phyloP scores from a whole-genome alignment of 345 rosid genomes.

The Angophora floribunda region DNA sequence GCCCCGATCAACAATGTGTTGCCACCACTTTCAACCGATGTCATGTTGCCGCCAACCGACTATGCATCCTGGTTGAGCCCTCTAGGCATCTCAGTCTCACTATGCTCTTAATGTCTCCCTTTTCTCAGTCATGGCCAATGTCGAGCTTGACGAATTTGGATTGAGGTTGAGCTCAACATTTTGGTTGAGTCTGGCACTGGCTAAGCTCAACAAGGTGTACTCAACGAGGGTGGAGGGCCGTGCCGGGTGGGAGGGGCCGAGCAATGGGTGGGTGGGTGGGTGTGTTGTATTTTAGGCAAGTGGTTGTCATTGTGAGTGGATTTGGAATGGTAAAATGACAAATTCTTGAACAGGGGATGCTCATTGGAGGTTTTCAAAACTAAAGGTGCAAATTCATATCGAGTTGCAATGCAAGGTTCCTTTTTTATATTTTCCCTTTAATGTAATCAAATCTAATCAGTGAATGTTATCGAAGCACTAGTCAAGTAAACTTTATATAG shows the following conservation, averaged over 20 bases:
- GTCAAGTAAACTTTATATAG: background rate
- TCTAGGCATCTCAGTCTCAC: accelerated
- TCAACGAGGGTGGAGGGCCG: background rate
- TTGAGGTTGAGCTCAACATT: background rate
- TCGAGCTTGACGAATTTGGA: background rate
- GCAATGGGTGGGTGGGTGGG: background rate
- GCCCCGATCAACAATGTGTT: accelerated
- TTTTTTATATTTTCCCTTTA: background rate
- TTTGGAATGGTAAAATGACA: background rate
- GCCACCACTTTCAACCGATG: accelerated
- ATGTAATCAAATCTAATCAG: background rate
- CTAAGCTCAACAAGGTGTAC: background rate
- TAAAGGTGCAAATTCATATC: background rate
- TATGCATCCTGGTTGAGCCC: accelerated
- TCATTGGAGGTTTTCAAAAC: background rate
- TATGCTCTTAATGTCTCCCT: background rate
- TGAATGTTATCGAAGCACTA: background rate
- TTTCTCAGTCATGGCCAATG: background rate
- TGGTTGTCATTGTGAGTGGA: background rate
- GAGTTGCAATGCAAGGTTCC: background rate
- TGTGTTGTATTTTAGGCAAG: background rate
- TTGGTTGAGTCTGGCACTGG: background rate
- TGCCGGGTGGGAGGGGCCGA: background rate
- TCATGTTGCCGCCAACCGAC: accelerated
- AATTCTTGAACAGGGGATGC: background rate